Percentiles rank a stretch among this genome's conserved stretches.
Evolutionary conservation across 2,329 filamentous ascomycete genomes (phyloP).

Genomic region (Phyllosticta capitalensis): DNA sequence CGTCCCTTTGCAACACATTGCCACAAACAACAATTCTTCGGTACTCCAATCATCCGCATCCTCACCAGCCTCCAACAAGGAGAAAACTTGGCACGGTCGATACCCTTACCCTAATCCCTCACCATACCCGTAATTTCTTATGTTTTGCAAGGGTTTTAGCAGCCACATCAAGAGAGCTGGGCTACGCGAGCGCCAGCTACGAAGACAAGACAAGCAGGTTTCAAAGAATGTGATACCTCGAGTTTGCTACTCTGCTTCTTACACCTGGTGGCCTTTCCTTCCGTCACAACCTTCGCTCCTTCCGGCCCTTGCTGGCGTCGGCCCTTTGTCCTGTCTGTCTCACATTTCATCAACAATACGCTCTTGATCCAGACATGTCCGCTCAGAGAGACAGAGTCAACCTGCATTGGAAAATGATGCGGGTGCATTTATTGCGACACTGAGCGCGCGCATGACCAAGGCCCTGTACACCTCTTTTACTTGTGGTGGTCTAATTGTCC

Average conservation of each 20-base stretch:
- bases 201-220: neutral
- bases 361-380: neutral
- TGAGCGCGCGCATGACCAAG: neutral
- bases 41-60: neutral
- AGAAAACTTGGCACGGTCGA: neutral
- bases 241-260: neutral
- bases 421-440: neutral
- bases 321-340: neutral
- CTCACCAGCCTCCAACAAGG: neutral
- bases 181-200: neutral
- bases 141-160: neutral
- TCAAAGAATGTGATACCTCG: neutral
- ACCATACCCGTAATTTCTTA: neutral
- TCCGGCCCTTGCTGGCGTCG: neutral
- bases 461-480: neutral
- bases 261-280: neutral
- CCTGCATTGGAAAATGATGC: neutral
- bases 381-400: neutral
- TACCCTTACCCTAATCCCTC: neutral
- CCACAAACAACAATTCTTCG: neutral
- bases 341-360: neutral
- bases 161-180: neutral
- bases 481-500: neutral
- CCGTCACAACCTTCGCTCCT: neutral
- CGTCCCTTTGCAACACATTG: neutral